Percentiles rank a stretch among this genome's conserved stretches.
Evolutionary conservation across 2,329 filamentous ascomycete genomes (phyloP).

Genomic region (Colletotrichum sojae): DNA sequence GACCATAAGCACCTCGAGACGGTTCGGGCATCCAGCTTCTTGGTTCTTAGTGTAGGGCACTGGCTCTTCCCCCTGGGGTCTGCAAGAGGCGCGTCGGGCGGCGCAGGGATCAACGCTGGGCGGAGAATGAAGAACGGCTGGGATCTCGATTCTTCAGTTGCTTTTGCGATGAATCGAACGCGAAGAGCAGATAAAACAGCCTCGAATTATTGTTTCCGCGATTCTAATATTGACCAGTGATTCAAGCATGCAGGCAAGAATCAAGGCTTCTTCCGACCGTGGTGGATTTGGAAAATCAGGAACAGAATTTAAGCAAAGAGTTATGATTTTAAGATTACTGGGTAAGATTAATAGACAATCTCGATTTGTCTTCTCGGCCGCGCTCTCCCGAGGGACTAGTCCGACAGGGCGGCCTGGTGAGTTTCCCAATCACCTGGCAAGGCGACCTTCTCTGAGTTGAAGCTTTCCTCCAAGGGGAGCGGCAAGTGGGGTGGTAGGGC

Average conservation of each 20-base stretch:
- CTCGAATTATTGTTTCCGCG: background rate
- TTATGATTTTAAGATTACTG: conserved; percentile 14
- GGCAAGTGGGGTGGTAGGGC: background rate
- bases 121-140: background rate
- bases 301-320: background rate
- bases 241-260: background rate
- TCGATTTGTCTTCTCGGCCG: conserved; percentile 18
- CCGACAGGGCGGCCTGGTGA: background rate
- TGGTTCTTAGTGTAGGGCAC: background rate
- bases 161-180: background rate
- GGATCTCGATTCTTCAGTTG: conserved; percentile 5
- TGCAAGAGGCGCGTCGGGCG: background rate
- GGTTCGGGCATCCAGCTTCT: conserved; percentile 1
- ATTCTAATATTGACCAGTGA: background rate
- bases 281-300: background rate
- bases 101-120: background rate
- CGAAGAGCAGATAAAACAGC: background rate
- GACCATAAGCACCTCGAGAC: conserved; percentile 33
- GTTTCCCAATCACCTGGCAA: conserved; percentile 17
- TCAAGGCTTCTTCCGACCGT: background rate
- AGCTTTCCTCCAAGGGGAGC: background rate
- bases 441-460: background rate
- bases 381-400: conserved; percentile 14
- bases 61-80: background rate
- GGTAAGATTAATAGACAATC: conserved; percentile 7